phyloP scores from a whole-genome alignment of 1,139 yeast species.

The Protomyces inouyei region DNA sequence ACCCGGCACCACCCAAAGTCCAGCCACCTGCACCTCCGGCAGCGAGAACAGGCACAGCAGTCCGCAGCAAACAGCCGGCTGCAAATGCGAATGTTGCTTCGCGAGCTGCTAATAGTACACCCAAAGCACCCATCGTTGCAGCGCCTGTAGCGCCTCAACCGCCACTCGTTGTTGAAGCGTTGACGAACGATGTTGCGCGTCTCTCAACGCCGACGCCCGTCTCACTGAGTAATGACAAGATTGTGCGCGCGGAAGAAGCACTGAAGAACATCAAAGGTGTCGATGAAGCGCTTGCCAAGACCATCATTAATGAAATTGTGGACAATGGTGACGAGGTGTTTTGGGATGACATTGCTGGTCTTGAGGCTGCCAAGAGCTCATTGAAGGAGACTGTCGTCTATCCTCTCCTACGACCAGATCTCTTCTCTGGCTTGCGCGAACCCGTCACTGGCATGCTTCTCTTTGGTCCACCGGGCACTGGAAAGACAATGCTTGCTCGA shows the following conservation, averaged over 20 bases:
- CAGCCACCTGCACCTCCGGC: not conserved
- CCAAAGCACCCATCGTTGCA: not conserved
- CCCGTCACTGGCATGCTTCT: constrained; percentile 94
- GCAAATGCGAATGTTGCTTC: not conserved
- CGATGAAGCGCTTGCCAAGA: constrained; percentile 69
- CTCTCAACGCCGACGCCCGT: not conserved
- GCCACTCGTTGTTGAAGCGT: constrained; percentile 7
- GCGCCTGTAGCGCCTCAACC: not conserved
- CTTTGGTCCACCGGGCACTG: constrained; percentile 98
- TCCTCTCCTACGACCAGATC: constrained; percentile 89
- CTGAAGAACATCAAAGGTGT: constrained; percentile 44
- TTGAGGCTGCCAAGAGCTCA: constrained; percentile 82
- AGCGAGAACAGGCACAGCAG: not conserved
- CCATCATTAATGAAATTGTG: constrained; percentile 83
- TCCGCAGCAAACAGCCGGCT: not conserved
- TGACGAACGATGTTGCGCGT: not conserved
- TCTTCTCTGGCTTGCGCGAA: constrained; percentile 84
- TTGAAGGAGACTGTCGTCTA: constrained; percentile 94
- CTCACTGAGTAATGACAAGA: constrained; percentile 14
- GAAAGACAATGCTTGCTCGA: constrained; percentile 94
- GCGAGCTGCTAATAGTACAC: not conserved
- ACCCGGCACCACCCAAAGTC: not conserved
- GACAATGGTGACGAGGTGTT: constrained; percentile 92
- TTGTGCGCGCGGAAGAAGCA: constrained; percentile 33
- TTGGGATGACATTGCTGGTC: constrained; percentile 96